Conservation (phyloP, 1,139 yeast genomes). For the Taphrina confusa region DNA sequence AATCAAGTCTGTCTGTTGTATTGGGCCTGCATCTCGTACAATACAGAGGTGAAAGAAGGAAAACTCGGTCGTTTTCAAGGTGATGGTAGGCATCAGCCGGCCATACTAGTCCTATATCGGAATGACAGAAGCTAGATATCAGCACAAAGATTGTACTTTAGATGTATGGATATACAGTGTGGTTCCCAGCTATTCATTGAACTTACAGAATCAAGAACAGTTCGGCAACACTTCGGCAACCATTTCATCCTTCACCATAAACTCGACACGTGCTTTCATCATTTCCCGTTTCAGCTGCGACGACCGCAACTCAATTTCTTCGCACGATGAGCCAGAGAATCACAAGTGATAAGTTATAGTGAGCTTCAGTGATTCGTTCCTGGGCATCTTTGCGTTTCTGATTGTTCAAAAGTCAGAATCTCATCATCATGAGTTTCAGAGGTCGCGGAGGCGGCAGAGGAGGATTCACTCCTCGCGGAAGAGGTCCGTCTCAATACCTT, state of each 20-base stretch:
- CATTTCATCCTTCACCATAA: too few species aligned
- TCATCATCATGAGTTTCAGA: conserved; percentile 33
- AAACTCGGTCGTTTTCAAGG: conserved; percentile 2
- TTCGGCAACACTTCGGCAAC: too few species aligned
- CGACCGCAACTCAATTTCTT: neutral
- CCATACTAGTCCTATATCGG: too few species aligned
- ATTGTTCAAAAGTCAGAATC: too few species aligned
- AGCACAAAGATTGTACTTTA: too few species aligned
- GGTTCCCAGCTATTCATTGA: too few species aligned
- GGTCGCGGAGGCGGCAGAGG: conserved; percentile 35
- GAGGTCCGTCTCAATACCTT: conserved; percentile 9
- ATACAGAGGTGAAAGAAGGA: neutral
- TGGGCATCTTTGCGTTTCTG: too few species aligned
- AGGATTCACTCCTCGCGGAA: conserved; percentile 23
- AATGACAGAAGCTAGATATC: too few species aligned
- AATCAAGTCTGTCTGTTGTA: neutral
- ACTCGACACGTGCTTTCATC: conserved; percentile 13
- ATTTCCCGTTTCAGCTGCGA: neutral
- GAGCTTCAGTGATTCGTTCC: too few species aligned
- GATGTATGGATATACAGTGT: too few species aligned
- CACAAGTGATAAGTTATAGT: neutral
- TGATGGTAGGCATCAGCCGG: conserved; percentile 3
- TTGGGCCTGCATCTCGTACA: neutral
- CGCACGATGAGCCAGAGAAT: neutral
- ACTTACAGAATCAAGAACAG: too few species aligned